phyloP scores from a whole-genome alignment of 2,329 filamentous ascomycete genomes.

The Exserohilum turcica region DNA sequence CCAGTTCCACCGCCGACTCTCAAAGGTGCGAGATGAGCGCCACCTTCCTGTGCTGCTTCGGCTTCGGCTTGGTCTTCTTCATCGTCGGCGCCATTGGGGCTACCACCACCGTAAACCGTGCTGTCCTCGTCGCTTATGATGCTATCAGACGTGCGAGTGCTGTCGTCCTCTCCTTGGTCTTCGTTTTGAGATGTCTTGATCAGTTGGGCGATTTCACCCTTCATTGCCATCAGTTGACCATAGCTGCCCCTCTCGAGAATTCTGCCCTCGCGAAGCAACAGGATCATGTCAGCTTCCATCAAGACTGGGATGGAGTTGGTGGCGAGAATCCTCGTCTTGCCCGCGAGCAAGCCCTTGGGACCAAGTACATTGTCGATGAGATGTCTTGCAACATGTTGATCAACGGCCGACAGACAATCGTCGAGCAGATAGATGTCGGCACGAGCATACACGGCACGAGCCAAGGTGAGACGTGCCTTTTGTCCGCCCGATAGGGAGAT shows the following conservation, averaged over 20 bases:
- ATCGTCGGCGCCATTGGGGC: constrained; percentile 56
- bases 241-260: constrained; percentile 90
- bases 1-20: constrained; percentile 63
- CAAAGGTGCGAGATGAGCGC: constrained; percentile 74
- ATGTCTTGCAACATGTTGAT: constrained; percentile 94
- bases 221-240: constrained; percentile 88
- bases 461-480: constrained; percentile 89
- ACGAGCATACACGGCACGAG: constrained; percentile 91
- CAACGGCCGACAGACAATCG: constrained; percentile 94
- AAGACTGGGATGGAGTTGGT: constrained; percentile 95
- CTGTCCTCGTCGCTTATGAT: constrained; percentile 72
- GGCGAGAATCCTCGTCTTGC: constrained; percentile 89
- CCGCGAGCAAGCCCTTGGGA: constrained; percentile 75
- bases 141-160: constrained; percentile 55
- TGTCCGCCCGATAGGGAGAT: constrained; percentile 96
- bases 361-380: constrained; percentile 94
- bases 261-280: constrained; percentile 78
- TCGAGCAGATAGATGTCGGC: constrained; percentile 97
- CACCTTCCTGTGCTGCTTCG: constrained; percentile 70
- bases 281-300: constrained; percentile 86
- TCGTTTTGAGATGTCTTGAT: constrained; percentile 74
- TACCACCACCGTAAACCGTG: constrained; percentile 59
- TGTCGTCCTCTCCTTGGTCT: constrained; percentile 51
- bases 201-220: constrained; percentile 83
- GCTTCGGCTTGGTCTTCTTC: constrained; percentile 59